A percentile compares a stretch with the other conserved stretches of the same genome.
phyloP scores from a whole-genome alignment of 495 filamentous ascomycete genomes.

The Copromyces sp. region DNA sequence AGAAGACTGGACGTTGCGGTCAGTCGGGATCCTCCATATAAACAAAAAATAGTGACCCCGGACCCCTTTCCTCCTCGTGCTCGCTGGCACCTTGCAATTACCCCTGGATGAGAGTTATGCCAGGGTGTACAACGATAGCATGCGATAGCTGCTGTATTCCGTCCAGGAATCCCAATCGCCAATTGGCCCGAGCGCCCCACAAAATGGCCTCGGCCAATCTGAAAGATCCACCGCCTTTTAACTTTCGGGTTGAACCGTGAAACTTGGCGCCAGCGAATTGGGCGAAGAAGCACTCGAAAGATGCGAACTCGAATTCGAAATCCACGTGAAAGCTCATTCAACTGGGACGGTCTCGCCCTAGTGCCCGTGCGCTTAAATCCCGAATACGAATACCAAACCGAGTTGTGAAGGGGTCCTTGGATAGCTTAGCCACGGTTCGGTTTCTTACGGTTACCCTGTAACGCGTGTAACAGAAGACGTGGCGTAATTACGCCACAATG shows the following conservation, averaged over 20 bases:
- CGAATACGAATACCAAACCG: constrained; percentile 7
- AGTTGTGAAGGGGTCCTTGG: neutral
- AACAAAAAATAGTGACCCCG: neutral
- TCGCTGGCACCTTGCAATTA: neutral
- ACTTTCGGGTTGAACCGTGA: neutral
- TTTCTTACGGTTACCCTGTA: neutral
- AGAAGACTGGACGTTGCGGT: neutral
- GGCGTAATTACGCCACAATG: neutral
- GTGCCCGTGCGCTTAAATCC: neutral
- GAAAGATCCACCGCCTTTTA: neutral
- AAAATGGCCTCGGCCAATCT: neutral
- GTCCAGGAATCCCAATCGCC: neutral
- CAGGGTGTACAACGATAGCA: constrained; percentile 1
- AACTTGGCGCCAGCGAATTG: neutral
- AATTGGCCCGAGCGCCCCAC: constrained; percentile 1
- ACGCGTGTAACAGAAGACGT: neutral
- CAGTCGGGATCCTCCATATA: neutral
- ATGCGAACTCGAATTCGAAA: constrained; percentile 5
- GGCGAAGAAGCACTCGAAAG: neutral
- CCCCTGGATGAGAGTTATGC: neutral
- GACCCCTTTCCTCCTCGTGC: neutral
- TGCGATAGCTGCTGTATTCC: constrained; percentile 2
- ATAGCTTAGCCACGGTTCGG: neutral
- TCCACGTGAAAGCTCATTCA: neutral
- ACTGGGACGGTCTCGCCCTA: neutral